Conservation (phyloP, 2,329 filamentous ascomycete species). For the Thielaviopsis punctulata region DNA sequence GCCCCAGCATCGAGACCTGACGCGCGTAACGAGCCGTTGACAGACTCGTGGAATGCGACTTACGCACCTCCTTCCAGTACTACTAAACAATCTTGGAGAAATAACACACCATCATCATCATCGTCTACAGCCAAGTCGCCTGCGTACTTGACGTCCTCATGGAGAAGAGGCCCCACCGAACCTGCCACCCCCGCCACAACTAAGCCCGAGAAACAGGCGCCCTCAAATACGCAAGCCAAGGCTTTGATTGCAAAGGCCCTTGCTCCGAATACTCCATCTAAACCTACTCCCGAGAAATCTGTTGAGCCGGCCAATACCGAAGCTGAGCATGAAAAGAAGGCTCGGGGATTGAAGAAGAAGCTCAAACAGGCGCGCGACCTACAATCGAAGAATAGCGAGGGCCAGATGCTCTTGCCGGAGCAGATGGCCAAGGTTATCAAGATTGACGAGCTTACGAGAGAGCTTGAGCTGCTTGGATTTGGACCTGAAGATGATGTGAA, state of each 20-base stretch:
- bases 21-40: not conserved
- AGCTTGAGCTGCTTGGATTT: slow-evolving; percentile 72
- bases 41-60: not conserved
- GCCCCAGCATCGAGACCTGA: not conserved
- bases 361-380: slow-evolving; percentile 83
- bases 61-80: not conserved
- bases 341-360: slow-evolving; percentile 82
- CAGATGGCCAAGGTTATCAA: slow-evolving; percentile 97
- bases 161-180: not conserved
- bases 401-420: slow-evolving; percentile 70
- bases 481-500: slow-evolving; percentile 55
- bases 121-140: not conserved
- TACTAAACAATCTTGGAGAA: not conserved
- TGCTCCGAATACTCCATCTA: not conserved
- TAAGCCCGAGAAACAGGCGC: not conserved
- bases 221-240: not conserved
- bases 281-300: not conserved
- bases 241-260: not conserved
- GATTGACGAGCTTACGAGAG: slow-evolving; percentile 81
- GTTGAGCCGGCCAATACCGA: not conserved
- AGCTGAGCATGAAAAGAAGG: slow-evolving; percentile 74
- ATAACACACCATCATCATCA: not conserved
- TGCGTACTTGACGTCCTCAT: slow-evolving; percentile 2
- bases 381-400: slow-evolving; percentile 77
- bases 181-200: not conserved